A percentile compares a stretch with the other conserved stretches of the same genome.
phyloP scores from a whole-genome alignment of 306 rosid species.

The Rubus parviflorus region DNA sequence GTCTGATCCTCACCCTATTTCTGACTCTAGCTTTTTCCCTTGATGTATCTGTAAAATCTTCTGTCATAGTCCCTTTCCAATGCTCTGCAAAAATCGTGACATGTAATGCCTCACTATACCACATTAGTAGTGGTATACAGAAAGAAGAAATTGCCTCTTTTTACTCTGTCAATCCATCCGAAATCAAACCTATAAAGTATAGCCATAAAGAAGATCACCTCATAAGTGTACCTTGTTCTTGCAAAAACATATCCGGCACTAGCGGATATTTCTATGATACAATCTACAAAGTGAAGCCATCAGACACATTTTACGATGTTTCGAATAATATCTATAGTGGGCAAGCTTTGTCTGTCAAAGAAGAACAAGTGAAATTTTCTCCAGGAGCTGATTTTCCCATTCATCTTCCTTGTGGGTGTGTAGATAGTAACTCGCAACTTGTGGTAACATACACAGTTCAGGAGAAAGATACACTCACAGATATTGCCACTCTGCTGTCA shows the following conservation, averaged over 20 bases:
- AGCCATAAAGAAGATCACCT: constrained; percentile 47
- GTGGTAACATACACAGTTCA: constrained; percentile 78
- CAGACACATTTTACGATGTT: constrained; percentile 39
- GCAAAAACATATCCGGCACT: constrained; percentile 35
- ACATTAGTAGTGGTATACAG: constrained; percentile 21
- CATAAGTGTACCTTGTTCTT: constrained; percentile 62
- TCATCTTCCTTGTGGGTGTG: constrained; percentile 73
- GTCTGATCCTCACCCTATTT: constrained; percentile 33
- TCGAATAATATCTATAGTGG: constrained; percentile 45
- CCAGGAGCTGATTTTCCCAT: constrained; percentile 21
- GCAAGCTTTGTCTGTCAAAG: constrained; percentile 42
- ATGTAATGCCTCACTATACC: constrained; percentile 68
- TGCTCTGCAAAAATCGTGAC: constrained; percentile 40
- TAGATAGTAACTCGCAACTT: constrained; percentile 46
- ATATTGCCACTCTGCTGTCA: constrained; percentile 42
- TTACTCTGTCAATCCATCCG: constrained; percentile 46
- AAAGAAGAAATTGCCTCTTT: constrained; percentile 39
- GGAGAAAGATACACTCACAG: constrained; percentile 41
- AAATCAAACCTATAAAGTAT: constrained; percentile 36
- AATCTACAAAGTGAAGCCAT: constrained; percentile 30
- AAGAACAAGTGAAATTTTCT: background rate
- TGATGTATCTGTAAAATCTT: constrained; percentile 2
- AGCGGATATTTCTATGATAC: constrained; percentile 59
- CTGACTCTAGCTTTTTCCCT: constrained; percentile 10
- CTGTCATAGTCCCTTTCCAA: constrained; percentile 38